Conservation (phyloP, 139 green algal genomes). For the Nannochloris sp. region DNA sequence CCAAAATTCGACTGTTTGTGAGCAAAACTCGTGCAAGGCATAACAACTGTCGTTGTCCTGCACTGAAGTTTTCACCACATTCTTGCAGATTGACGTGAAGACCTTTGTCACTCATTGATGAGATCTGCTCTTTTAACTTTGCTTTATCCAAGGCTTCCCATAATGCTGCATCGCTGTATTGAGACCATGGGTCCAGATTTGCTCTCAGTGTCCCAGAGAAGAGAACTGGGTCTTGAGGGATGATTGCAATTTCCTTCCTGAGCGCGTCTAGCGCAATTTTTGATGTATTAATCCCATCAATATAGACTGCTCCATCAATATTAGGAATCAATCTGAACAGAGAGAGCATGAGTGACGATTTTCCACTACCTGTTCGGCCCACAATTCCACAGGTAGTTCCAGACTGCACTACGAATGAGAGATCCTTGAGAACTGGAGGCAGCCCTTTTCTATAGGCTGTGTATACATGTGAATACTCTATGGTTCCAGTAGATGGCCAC, state of each 20-base stretch:
- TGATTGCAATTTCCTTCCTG: slow-evolving; percentile 67
- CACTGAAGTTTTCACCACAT: slow-evolving; percentile 65
- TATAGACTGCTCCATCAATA: slow-evolving; percentile 43
- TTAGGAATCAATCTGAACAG: slow-evolving; percentile 76
- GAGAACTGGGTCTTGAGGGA: slow-evolving; percentile 70
- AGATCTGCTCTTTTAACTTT: slow-evolving; percentile 34
- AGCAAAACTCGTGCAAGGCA: slow-evolving; percentile 70
- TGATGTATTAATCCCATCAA: slow-evolving; percentile 63
- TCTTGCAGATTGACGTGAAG: slow-evolving; percentile 70
- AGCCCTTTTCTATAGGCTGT: slow-evolving; percentile 64
- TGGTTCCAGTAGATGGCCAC: slow-evolving; percentile 54
- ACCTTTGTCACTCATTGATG: slow-evolving; percentile 41
- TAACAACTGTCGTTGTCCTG: slow-evolving; percentile 83
- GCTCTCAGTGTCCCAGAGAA: slow-evolving; percentile 68
- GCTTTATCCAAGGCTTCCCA: slow-evolving; percentile 57
- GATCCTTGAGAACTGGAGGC: slow-evolving; percentile 48
- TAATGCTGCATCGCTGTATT: slow-evolving; percentile 41
- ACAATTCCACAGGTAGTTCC: slow-evolving; percentile 55
- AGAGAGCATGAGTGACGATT: slow-evolving; percentile 67
- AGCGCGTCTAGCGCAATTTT: slow-evolving; percentile 61
- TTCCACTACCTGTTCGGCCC: slow-evolving; percentile 70
- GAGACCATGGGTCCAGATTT: slow-evolving; percentile 73
- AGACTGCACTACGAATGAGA: slow-evolving; percentile 53
- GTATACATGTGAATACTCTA: slow-evolving; percentile 41
- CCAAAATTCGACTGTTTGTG: slow-evolving; percentile 24